These are phyloP conservation scores for Blumeriella jaapii DNA, from an alignment of 2,329 filamentous ascomycete species.

Conservation along the genomic window DNA sequence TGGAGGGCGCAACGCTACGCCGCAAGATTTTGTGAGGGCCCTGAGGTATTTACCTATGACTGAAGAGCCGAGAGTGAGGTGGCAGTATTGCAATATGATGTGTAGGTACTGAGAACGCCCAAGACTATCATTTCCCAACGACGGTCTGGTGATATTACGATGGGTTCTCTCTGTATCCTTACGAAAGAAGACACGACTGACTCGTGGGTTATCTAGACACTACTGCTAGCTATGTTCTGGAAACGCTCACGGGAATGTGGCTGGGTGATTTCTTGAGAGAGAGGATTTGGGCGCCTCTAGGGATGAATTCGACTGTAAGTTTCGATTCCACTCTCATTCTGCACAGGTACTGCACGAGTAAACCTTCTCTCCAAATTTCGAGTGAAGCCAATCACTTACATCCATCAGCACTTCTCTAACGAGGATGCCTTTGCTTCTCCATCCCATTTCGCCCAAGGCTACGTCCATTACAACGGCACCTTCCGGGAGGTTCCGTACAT, in stretches of 20 bases:
- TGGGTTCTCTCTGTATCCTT: too few relatives aligned
- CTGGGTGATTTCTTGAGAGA: slow-evolving; percentile 33
- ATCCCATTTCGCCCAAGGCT: slow-evolving; percentile 32
- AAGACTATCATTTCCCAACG: too few relatives aligned
- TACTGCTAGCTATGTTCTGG: slow-evolving; percentile 35
- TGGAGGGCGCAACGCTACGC: slow-evolving; percentile 18
- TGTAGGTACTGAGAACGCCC: too few relatives aligned
- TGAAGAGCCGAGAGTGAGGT: slow-evolving; percentile 33
- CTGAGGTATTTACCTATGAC: slow-evolving; percentile 35
- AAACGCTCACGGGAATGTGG: slow-evolving; percentile 29
- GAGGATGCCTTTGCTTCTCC: slow-evolving; percentile 13
- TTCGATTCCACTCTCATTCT: too few relatives aligned
- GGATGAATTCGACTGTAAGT: slow-evolving; percentile 33
- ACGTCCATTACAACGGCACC: slow-evolving; percentile 29
- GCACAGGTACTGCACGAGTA: too few relatives aligned
- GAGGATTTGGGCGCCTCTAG: slow-evolving; percentile 34
- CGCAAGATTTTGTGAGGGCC: slow-evolving; percentile 29
- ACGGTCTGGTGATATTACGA: too few relatives aligned
- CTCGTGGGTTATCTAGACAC: too few relatives aligned
- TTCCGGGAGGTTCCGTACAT: slow-evolving; percentile 22
- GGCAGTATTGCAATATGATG: slow-evolving; percentile 41
- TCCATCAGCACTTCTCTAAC: slow-evolving; percentile 17
- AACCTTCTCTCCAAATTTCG: not conserved
- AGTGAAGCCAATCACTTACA: not conserved
- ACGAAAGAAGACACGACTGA: too few relatives aligned